phyloP scores from a whole-genome alignment of 1,284 basidiomycete genomes.

The Ceratobasidium sp. region DNA sequence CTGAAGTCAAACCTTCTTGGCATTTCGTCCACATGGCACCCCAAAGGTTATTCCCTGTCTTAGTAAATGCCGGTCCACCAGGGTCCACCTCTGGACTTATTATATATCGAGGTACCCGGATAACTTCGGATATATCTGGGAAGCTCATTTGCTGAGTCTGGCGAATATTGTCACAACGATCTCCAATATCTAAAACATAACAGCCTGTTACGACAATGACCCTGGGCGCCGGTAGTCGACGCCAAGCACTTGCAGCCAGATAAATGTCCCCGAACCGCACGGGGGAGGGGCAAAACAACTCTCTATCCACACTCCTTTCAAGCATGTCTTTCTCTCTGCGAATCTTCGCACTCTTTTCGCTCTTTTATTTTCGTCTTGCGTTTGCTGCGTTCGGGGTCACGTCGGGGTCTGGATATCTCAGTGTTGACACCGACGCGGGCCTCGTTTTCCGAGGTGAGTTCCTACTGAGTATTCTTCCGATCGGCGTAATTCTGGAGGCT shows the following conservation, averaged over 20 bases:
- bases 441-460: conserved; percentile 21
- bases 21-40: neutral
- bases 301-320: neutral
- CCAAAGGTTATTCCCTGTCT: no score
- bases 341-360: conserved; percentile 13
- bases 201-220: no score
- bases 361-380: conserved; percentile 1
- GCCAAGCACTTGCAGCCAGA: no score
- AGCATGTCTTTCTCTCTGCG: conserved; percentile 7
- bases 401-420: conserved; percentile 26
- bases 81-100: no score
- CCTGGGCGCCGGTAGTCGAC: no score
- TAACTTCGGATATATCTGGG: no score
- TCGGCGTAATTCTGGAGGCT: neutral
- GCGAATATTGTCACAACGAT: no score
- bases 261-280: no score
- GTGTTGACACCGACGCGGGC: conserved; percentile 22
- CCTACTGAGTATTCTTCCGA: neutral
- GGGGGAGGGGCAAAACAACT: neutral
- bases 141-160: no score
- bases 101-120: no score
- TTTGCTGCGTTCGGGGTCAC: conserved; percentile 21
- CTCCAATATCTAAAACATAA: no score
- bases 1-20: conserved; percentile 5
- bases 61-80: no score